Conservation (phyloP, 78 protist genomes). For the Dictyostelium discoideum region dicty_2.7 NC_007090.3:3098501-3099000, state of each 20-base stretch:
- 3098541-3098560: too few species aligned
- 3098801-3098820: background rate
- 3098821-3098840: background rate
- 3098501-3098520: too few species aligned
- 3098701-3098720: too few species aligned
- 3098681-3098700: too few species aligned
- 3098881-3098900: background rate
- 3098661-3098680: too few species aligned
- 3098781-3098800: slow-evolving; percentile 72
- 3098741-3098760: slow-evolving; percentile 76
- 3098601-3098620: too few species aligned
- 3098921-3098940: background rate
- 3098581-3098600: too few species aligned
- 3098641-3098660: background rate
- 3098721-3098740: slow-evolving; percentile 72
- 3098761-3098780: slow-evolving; percentile 65
- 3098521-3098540: too few species aligned
- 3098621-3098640: background rate
- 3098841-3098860: background rate
- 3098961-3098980: background rate
- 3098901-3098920: background rate
- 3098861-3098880: background rate
- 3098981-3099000: background rate
- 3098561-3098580: too few species aligned
- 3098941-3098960: background rate